These are phyloP conservation scores for Cercospora canescens DNA, from an alignment of 2,329 filamentous ascomycete species.

Conservation along the genomic window DNA sequence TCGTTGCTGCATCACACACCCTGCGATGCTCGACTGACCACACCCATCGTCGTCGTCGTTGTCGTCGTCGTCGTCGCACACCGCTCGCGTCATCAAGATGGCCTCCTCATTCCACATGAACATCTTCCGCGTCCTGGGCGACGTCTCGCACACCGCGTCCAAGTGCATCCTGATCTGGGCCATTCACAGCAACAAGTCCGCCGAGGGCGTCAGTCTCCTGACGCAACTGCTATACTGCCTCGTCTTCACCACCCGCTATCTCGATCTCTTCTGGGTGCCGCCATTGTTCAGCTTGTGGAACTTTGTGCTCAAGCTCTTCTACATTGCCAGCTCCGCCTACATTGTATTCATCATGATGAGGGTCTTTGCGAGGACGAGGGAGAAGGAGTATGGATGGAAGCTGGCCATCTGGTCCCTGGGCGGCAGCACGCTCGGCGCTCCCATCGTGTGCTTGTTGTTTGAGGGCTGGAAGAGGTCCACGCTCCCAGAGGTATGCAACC, in stretches of 20 bases:
- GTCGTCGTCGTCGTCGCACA: too few relatives aligned
- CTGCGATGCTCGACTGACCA: conserved; percentile 4
- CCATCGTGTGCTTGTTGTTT: conserved; percentile 72
- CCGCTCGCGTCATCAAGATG: background rate
- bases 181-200: conserved; percentile 83
- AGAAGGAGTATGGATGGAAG: conserved; percentile 92
- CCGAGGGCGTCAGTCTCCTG: conserved; percentile 88
- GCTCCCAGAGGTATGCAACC: conserved; percentile 27
- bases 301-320: conserved; percentile 83
- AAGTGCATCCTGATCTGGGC: conserved; percentile 90
- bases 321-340: conserved; percentile 80
- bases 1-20: background rate
- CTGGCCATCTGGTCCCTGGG: conserved; percentile 70
- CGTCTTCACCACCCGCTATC: conserved; percentile 85
- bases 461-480: conserved; percentile 37
- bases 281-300: conserved; percentile 60
- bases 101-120: conserved; percentile 26
- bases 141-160: conserved; percentile 79
- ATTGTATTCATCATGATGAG: conserved; percentile 86
- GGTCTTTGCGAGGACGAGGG: conserved; percentile 81
- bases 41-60: background rate
- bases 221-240: conserved; percentile 84
- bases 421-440: conserved; percentile 67
- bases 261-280: conserved; percentile 61
- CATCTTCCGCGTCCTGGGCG: conserved; percentile 73